A percentile compares a stretch with the other conserved stretches of the same genome.
Evolutionary conservation across 768 basidiomycete species (phyloP).

Genomic region (Mycena venus): DNA sequence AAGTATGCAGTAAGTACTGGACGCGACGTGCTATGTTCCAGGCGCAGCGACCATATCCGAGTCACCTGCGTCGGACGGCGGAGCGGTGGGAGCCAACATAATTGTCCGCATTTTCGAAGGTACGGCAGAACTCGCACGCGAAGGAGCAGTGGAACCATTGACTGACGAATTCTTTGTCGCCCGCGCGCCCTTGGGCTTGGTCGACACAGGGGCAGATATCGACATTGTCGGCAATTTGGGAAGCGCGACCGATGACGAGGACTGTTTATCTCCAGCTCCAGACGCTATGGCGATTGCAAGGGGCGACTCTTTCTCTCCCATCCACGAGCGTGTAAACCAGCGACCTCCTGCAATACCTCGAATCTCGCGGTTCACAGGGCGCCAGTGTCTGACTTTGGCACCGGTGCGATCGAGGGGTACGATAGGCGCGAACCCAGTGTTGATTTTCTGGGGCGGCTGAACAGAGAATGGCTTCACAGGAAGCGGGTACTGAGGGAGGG

Average conservation of each 20-base stretch:
- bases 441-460: constrained; percentile 83
- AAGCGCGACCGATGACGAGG: constrained; percentile 45
- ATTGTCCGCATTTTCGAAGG: constrained; percentile 79
- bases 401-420: constrained; percentile 75
- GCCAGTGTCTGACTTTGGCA: constrained; percentile 79
- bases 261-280: constrained; percentile 43
- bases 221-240: constrained; percentile 57
- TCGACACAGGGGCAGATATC: constrained; percentile 60
- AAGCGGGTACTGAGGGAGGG: constrained; percentile 82
- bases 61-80: constrained; percentile 66
- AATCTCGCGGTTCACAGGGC: constrained; percentile 80
- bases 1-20: constrained; percentile 14
- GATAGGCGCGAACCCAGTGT: constrained; percentile 76
- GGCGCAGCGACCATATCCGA: constrained; percentile 54
- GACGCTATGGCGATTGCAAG: constrained; percentile 57
- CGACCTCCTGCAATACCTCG: constrained; percentile 87
- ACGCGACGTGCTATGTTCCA: constrained; percentile 37
- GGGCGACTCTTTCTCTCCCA: constrained; percentile 86
- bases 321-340: constrained; percentile 86
- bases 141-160: constrained; percentile 65
- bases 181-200: constrained; percentile 60
- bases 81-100: constrained; percentile 51
- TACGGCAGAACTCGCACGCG: constrained; percentile 68
- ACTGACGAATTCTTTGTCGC: constrained; percentile 55
- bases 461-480: constrained; percentile 89